Conservation (phyloP, 345 rosid species). For the Salix dunnii region DNA sequence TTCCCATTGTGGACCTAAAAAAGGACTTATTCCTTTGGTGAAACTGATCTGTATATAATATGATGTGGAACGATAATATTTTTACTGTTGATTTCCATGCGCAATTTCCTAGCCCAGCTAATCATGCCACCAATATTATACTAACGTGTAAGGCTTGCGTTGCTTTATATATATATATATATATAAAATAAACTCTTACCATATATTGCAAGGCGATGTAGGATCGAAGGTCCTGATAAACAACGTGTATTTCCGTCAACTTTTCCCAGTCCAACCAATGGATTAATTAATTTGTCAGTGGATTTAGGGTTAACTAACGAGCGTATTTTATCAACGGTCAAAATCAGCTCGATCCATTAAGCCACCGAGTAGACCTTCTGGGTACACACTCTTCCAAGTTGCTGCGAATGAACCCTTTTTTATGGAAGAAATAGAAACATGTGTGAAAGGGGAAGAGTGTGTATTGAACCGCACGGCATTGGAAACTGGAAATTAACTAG, state of each 20-base stretch:
- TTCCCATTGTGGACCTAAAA: not conserved
- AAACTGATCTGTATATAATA: not conserved
- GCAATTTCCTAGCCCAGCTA: not conserved
- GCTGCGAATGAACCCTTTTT: not conserved
- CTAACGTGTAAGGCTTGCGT: too few species aligned
- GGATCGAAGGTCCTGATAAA: too few species aligned
- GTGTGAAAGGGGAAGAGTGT: not conserved
- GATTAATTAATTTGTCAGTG: not conserved
- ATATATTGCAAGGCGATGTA: too few species aligned
- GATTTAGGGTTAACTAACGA: not conserved
- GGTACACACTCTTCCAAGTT: not conserved
- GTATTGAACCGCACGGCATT: slow-evolving; percentile 21
- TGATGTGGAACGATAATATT: not conserved
- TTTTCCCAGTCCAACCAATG: not conserved
- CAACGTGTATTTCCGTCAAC: not conserved
- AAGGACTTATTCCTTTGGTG: not conserved
- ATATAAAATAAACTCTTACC: too few species aligned
- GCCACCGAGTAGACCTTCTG: not conserved
- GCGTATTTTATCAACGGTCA: not conserved
- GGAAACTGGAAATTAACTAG: not conserved
- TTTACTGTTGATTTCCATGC: not conserved
- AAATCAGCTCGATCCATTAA: not conserved
- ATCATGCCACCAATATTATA: not conserved
- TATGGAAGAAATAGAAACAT: not conserved
- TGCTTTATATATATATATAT: too few species aligned